Evolutionary conservation across 345 rosid genomes (phyloP).

Genomic region (Balakata baccata): DNA sequence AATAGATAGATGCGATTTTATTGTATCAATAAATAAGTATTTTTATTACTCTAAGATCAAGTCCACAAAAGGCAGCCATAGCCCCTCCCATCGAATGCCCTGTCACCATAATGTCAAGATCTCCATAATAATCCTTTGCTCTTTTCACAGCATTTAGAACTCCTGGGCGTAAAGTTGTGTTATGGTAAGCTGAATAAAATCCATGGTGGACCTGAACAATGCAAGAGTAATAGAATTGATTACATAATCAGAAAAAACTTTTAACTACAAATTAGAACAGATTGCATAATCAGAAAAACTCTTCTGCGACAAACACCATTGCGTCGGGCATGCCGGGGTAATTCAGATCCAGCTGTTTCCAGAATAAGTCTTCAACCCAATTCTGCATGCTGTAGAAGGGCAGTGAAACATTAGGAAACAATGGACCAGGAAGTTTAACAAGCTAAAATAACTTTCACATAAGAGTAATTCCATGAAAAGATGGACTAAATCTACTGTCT

Average conservation of each 20-base stretch:
- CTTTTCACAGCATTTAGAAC: constrained; percentile 57
- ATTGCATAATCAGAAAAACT: neutral
- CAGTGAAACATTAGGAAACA: constrained; percentile 8
- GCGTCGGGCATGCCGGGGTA: constrained; percentile 96
- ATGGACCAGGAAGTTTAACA: neutral
- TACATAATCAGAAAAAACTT: too few species aligned
- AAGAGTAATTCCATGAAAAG: neutral
- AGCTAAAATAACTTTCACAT: neutral
- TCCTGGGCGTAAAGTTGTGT: constrained; percentile 81
- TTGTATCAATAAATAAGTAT: neutral
- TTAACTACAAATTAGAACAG: neutral
- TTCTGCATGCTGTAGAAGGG: constrained; percentile 70
- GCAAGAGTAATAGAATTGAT: constrained; percentile 2
- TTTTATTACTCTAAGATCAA: constrained; percentile 65
- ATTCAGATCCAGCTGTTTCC: constrained; percentile 91
- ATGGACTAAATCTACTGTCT: neutral
- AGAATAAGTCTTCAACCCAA: constrained; percentile 84
- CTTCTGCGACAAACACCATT: constrained; percentile 49
- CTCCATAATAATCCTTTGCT: constrained; percentile 61
- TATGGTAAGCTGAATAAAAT: constrained; percentile 86
- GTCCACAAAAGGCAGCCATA: constrained; percentile 86
- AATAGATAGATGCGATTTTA: neutral
- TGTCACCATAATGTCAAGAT: constrained; percentile 65
- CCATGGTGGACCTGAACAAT: constrained; percentile 81
- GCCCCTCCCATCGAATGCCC: constrained; percentile 99